These are phyloP conservation scores for Brasenia schreberi DNA, from an alignment of 164 flowering plant genomes.

Conservation along the genomic window DNA sequence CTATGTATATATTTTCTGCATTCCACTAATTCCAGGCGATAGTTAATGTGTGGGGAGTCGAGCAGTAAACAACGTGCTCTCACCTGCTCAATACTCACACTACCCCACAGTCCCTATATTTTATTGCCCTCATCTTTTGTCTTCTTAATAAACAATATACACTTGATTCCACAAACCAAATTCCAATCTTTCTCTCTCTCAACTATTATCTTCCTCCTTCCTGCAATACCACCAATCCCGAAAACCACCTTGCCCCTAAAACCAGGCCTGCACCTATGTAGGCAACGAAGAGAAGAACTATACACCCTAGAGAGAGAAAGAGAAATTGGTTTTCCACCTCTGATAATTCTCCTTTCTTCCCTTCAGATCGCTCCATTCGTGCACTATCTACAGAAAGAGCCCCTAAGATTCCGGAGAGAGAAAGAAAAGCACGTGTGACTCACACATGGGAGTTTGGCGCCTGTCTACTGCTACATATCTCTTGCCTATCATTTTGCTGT, in stretches of 20 bases:
- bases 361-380: no score
- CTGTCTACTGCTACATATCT: no score
- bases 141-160: neutral
- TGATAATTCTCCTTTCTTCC: neutral
- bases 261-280: neutral
- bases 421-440: neutral
- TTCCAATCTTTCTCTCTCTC: slow-evolving; percentile 6
- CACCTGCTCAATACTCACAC: slow-evolving; percentile 50
- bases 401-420: neutral
- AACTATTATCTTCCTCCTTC: no score
- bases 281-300: neutral
- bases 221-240: neutral
- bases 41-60: slow-evolving; percentile 17
- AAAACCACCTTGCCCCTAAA: neutral
- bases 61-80: slow-evolving; percentile 59
- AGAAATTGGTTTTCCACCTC: neutral
- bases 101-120: slow-evolving; percentile 19
- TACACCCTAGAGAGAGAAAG: no score
- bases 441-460: no score
- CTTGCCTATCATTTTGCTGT: no score
- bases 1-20: neutral
- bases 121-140: neutral
- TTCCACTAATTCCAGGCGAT: slow-evolving; percentile 5
- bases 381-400: neutral
- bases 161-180: slow-evolving; percentile 32